Evolutionary conservation across 2,329 filamentous ascomycete genomes (phyloP).

Genomic region (Fusarium mangiferae): DNA sequence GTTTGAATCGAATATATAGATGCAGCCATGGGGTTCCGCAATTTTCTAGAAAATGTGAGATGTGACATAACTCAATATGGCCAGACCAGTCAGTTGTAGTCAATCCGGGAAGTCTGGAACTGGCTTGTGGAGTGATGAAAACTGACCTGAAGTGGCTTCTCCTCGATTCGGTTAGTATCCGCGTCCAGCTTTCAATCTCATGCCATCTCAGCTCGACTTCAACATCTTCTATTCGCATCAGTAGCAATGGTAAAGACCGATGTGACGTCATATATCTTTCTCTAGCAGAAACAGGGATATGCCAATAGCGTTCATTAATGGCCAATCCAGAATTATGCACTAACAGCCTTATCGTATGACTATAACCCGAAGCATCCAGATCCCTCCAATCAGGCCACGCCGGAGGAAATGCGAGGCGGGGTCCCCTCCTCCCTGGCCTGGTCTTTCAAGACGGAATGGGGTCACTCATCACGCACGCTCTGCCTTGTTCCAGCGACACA

Average conservation of each 20-base stretch:
- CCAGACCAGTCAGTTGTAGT: no score
- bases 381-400: neutral
- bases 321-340: neutral
- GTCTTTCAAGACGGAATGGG: neutral
- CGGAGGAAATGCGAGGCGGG: neutral
- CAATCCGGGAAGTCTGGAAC: neutral
- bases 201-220: neutral
- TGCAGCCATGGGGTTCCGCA: rapidly evolving
- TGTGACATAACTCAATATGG: neutral
- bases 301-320: neutral
- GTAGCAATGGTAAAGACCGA: rapidly evolving
- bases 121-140: neutral
- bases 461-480: neutral
- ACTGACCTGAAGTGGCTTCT: neutral
- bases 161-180: no score
- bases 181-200: neutral
- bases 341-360: neutral
- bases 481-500: neutral
- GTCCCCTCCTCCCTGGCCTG: neutral
- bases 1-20: neutral
- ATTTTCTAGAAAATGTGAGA: neutral
- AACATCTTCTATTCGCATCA: rapidly evolving
- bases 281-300: neutral
- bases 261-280: neutral
- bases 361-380: neutral